Percentiles rank a stretch among this genome's conserved stretches.
Evolutionary conservation across 371 early-diverging fungal species (phyloP).

Genomic region (Funneliformis caledonium): DNA sequence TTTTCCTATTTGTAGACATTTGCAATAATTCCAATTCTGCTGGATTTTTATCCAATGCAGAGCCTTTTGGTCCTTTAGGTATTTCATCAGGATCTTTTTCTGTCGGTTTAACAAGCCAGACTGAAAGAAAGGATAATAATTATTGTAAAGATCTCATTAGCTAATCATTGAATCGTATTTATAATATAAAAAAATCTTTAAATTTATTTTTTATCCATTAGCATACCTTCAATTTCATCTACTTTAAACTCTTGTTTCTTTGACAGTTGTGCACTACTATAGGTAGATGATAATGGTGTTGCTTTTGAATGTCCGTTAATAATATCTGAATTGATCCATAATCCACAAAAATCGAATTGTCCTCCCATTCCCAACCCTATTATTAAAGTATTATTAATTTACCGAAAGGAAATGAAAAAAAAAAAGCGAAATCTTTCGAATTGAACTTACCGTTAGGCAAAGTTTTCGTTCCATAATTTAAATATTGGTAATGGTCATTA

Average conservation of each 20-base stretch:
- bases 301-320: constrained; percentile 75
- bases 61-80: constrained; percentile 49
- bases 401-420: background rate
- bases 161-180: too few relatives aligned
- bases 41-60: constrained; percentile 66
- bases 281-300: constrained; percentile 72
- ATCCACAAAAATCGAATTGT: constrained; percentile 82
- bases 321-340: constrained; percentile 78
- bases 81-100: constrained; percentile 62
- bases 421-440: background rate
- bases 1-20: constrained; percentile 77
- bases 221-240: constrained; percentile 73
- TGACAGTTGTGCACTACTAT: constrained; percentile 65
- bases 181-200: background rate
- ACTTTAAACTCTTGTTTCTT: constrained; percentile 64
- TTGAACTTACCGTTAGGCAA: constrained; percentile 74
- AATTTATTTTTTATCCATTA: background rate
- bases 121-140: constrained; percentile 46
- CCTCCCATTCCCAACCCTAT: constrained; percentile 77
- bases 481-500: constrained; percentile 82
- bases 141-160: background rate
- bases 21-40: constrained; percentile 84
- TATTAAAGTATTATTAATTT: constrained; percentile 1
- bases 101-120: constrained; percentile 70
- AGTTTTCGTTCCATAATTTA: constrained; percentile 82